Evolutionary conservation across 2,329 filamentous ascomycete species (phyloP).

Genomic region (Cucurbitaria berberidis): DNA sequence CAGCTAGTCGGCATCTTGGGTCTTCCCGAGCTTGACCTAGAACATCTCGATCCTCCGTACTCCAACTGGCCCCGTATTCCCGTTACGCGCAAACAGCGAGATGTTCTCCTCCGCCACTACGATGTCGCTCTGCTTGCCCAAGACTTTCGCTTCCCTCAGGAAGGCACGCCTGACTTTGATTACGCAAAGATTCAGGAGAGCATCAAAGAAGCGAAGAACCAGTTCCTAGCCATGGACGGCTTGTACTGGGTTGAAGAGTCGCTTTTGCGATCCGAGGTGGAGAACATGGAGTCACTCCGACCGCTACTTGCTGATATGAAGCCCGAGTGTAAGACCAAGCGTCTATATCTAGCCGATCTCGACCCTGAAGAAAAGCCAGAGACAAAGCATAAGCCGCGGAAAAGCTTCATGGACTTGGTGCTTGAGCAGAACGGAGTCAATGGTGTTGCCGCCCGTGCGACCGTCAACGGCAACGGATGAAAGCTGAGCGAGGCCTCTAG

Average conservation of each 20-base stretch:
- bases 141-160: constrained; percentile 47
- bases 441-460: constrained; percentile 16
- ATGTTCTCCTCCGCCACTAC: constrained; percentile 46
- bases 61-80: constrained; percentile 46
- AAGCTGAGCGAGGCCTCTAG: constrained; percentile 2
- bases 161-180: constrained; percentile 47
- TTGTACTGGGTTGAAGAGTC: constrained; percentile 47
- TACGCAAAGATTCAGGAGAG: constrained; percentile 44
- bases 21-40: constrained; percentile 48
- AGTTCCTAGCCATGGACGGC: constrained; percentile 48
- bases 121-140: constrained; percentile 49
- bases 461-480: constrained; percentile 37
- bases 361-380: constrained; percentile 22
- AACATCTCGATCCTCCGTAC: constrained; percentile 39
- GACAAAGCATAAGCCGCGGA: constrained; percentile 41
- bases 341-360: constrained; percentile 30
- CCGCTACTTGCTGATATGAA: constrained; percentile 40
- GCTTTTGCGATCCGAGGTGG: constrained; percentile 34
- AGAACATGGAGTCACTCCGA: constrained; percentile 36
- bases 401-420: constrained; percentile 47
- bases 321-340: constrained; percentile 33
- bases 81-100: constrained; percentile 43
- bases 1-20: constrained; percentile 50
- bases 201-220: constrained; percentile 44
- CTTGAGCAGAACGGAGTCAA: constrained; percentile 34